Percentiles rank a stretch among this genome's conserved stretches.
Evolutionary conservation across 495 filamentous ascomycete species (phyloP).

Genomic region (Aspergillus olivimuriae): DNA sequence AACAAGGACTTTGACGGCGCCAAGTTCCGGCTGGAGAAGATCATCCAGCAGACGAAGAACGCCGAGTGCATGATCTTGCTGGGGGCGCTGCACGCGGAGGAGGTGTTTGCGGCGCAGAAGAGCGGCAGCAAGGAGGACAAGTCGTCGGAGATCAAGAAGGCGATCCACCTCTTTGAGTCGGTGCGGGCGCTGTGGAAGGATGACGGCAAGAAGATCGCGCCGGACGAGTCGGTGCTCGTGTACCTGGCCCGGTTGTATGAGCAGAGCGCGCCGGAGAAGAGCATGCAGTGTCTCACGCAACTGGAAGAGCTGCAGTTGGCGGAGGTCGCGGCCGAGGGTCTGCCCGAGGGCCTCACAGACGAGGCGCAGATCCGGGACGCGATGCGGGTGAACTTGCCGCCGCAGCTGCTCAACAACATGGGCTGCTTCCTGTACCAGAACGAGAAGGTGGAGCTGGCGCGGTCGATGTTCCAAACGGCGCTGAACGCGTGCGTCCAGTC

Average conservation of each 20-base stretch:
- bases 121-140: conserved; percentile 80
- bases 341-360: conserved; percentile 59
- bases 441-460: conserved; percentile 75
- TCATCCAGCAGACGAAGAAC: conserved; percentile 76
- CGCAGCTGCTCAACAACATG: conserved; percentile 94
- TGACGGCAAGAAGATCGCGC: conserved; percentile 70
- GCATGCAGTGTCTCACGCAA: conserved; percentile 81
- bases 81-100: conserved; percentile 85
- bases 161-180: conserved; percentile 70
- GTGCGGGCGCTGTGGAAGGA: conserved; percentile 89
- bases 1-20: conserved; percentile 83
- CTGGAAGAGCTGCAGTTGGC: conserved; percentile 83
- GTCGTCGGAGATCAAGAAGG: conserved; percentile 71
- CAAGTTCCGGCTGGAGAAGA: conserved; percentile 89
- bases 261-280: conserved; percentile 75
- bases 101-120: conserved; percentile 74
- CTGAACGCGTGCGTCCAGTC: conserved; percentile 77
- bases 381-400: conserved; percentile 69
- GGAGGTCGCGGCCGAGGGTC: conserved; percentile 60
- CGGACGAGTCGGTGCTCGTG: conserved; percentile 83
- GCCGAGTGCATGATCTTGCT: conserved; percentile 88
- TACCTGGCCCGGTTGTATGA: conserved; percentile 92
- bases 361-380: conserved; percentile 49
- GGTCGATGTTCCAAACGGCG: conserved; percentile 80
- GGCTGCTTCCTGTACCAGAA: conserved; percentile 87